A percentile compares a stretch with the other conserved stretches of the same genome.
Conservation (phyloP, 2,329 filamentous ascomycete genomes). For the Pyrenophora graminea region DNA sequence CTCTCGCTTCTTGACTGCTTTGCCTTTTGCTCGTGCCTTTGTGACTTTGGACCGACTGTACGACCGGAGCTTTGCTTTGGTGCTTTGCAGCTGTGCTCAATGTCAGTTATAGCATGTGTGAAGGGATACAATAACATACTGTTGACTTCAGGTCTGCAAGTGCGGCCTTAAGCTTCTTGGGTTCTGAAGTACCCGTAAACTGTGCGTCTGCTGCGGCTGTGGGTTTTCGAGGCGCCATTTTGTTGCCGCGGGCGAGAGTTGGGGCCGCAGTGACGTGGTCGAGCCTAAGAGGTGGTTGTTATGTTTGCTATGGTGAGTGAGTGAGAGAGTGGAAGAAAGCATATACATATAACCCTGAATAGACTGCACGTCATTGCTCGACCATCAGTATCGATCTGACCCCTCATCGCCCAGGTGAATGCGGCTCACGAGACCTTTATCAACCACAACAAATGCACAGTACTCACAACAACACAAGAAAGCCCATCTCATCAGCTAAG, state of each 20-base stretch:
- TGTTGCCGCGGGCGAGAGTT: background rate
- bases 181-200: background rate
- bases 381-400: background rate
- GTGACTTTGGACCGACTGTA: constrained; percentile 4
- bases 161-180: background rate
- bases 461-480: background rate
- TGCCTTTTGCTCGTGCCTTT: background rate
- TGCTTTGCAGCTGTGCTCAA: constrained; percentile 3
- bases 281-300: background rate
- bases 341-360: background rate
- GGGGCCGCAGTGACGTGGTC: background rate
- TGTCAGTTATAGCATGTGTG: background rate
- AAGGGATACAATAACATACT: constrained; percentile 1
- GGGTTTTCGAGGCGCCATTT: constrained; percentile 4
- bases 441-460: constrained; percentile 8
- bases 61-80: constrained; percentile 10
- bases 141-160: constrained; percentile 6
- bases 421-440: background rate
- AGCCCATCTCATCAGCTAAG: background rate
- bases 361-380: background rate
- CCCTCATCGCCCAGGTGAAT: constrained; percentile 5
- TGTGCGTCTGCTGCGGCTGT: background rate
- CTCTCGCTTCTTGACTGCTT: constrained; percentile 2
- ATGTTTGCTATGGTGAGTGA: background rate
- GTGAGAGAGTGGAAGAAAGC: background rate